Evolutionary conservation across 139 green algal species (phyloP).

Genomic region (Auxenochlorella pyrenoidosa): DNA sequence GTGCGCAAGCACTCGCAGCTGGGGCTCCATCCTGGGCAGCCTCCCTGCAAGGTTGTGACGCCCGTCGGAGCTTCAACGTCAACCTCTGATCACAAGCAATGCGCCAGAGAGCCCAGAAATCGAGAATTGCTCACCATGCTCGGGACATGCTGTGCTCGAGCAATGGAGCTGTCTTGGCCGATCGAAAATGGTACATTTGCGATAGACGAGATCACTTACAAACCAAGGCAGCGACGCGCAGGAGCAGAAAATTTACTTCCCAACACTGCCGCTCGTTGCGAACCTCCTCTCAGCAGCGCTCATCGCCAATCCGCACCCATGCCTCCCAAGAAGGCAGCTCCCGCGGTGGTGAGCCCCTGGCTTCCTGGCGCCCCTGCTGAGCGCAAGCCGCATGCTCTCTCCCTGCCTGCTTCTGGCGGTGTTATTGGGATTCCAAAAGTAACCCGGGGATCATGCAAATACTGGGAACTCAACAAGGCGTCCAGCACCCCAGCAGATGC

Average conservation of each 20-base stretch:
- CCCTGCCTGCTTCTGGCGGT: no score
- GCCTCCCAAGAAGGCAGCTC: conserved; percentile 2
- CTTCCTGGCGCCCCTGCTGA: no score
- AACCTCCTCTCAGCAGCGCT: background rate
- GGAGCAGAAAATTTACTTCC: background rate
- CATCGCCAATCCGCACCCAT: background rate
- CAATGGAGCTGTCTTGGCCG: background rate
- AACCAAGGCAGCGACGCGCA: background rate
- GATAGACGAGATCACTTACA: no score
- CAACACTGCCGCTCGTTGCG: background rate
- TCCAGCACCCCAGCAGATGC: background rate
- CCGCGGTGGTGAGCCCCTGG: background rate
- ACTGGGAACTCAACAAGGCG: no score
- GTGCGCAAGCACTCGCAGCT: background rate
- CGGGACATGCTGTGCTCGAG: background rate
- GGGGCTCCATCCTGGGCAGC: background rate
- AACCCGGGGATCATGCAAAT: no score
- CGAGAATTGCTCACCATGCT: background rate
- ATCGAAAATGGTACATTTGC: background rate
- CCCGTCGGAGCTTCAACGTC: no score
- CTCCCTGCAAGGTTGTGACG: background rate
- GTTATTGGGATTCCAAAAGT: no score
- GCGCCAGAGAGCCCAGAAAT: no score
- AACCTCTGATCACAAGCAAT: no score
- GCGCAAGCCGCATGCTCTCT: background rate